Evolutionary conservation across 768 basidiomycete species (phyloP).

Genomic region (Podaxis sp.): DNA sequence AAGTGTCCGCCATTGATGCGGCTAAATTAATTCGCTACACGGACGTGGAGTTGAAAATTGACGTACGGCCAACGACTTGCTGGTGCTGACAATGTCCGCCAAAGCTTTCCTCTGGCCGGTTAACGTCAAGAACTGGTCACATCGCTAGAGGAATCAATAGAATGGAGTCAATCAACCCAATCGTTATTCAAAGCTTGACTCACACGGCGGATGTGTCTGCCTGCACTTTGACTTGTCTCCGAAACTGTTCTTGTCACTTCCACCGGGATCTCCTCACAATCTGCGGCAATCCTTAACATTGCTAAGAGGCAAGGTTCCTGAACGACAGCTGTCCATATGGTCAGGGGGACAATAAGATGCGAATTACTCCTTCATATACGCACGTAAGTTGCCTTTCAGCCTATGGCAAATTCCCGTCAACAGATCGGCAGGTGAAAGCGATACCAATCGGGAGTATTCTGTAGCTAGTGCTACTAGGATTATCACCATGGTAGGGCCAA

Average conservation of each 20-base stretch:
- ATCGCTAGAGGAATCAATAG: conserved; percentile 44
- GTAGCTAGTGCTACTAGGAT: conserved; percentile 36
- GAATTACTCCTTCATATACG: neutral
- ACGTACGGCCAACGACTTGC: conserved; percentile 51
- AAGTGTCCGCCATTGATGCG: neutral
- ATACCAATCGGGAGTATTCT: conserved; percentile 13
- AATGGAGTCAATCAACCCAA: conserved; percentile 10
- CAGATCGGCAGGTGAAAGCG: conserved; percentile 15
- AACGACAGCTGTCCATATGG: conserved; percentile 48
- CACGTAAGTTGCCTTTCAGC: conserved; percentile 19
- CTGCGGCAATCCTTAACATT: conserved; percentile 64
- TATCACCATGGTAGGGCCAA: conserved; percentile 40
- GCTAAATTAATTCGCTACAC: neutral
- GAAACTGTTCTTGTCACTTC: conserved; percentile 39
- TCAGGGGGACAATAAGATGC: conserved; percentile 1
- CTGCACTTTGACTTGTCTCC: conserved; percentile 36
- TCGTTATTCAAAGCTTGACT: neutral
- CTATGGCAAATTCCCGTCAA: conserved; percentile 16
- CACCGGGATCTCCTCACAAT: conserved; percentile 44
- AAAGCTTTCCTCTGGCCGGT: conserved; percentile 41
- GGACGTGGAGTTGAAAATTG: neutral
- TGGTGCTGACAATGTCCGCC: conserved; percentile 39
- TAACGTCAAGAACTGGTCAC: conserved; percentile 59
- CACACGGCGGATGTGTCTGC: conserved; percentile 45
- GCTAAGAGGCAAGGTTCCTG: conserved; percentile 71